Conservation (phyloP, 2,329 filamentous ascomycete species). For the Clarireedia monteithiana region DNA sequence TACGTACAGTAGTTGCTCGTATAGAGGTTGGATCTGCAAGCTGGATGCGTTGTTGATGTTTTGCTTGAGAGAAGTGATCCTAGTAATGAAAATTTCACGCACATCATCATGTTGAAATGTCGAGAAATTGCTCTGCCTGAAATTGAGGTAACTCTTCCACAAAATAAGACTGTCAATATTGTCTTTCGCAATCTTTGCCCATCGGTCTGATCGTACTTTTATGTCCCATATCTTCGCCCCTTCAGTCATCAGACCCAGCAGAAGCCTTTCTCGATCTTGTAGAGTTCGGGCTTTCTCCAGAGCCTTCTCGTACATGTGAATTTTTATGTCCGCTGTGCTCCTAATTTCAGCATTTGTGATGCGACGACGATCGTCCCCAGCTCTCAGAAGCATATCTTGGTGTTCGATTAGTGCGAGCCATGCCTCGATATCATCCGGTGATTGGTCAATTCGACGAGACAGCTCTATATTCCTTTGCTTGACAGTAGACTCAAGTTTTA, state of each 20-base stretch:
- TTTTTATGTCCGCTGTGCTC: conserved; percentile 69
- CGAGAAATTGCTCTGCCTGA: conserved; percentile 59
- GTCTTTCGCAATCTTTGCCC: conserved; percentile 52
- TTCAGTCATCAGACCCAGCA: conserved; percentile 65
- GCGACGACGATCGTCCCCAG: conserved; percentile 38
- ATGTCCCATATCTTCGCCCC: conserved; percentile 67
- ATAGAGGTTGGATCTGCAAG: conserved; percentile 17
- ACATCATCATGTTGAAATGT: conserved; percentile 62
- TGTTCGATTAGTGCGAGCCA: conserved; percentile 78
- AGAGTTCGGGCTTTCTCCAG: conserved; percentile 45
- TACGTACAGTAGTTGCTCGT: conserved; percentile 52
- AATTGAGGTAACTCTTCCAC: conserved; percentile 69
- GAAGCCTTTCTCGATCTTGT: conserved; percentile 48
- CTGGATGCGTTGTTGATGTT: conserved; percentile 7
- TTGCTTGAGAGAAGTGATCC: conserved; percentile 41
- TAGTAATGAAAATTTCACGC: conserved; percentile 50
- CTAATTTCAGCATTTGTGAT: conserved; percentile 53
- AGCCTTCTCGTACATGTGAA: conserved; percentile 74
- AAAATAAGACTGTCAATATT: conserved; percentile 52
- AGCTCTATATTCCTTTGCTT: conserved; percentile 53
- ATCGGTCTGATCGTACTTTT: conserved; percentile 52
- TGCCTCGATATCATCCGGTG: conserved; percentile 57
- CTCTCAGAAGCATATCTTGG: conserved; percentile 60
- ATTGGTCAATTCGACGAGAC: conserved; percentile 52
- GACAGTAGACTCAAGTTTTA: conserved; percentile 36